Evolutionary conservation across 169 alveolate genomes (phyloP).

Genomic region (Eimeria maxima): DNA sequence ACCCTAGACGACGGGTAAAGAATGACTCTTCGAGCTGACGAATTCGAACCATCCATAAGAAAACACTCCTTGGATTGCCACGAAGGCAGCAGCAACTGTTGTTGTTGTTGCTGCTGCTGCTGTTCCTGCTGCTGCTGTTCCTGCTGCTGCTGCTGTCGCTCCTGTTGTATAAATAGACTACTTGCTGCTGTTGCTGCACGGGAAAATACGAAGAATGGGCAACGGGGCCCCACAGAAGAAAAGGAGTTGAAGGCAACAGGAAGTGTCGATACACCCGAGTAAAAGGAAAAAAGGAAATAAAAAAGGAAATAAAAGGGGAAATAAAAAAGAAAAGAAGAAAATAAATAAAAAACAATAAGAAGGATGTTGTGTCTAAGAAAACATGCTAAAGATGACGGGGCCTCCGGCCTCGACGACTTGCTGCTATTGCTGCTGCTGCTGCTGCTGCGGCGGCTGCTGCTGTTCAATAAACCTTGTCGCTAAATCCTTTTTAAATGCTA

Average conservation of each 20-base stretch:
- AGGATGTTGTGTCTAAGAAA: not conserved
- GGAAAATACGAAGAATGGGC: no score
- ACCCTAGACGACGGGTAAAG: not conserved
- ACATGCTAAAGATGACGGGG: not conserved
- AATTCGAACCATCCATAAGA: not conserved
- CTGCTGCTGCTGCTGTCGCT: conserved; percentile 7
- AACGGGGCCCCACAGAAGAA: not conserved
- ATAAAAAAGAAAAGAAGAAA: not conserved
- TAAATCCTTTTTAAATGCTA: no score
- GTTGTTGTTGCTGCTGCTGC: not conserved
- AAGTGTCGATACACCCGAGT: not conserved
- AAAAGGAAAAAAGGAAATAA: not conserved
- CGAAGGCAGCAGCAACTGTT: not conserved
- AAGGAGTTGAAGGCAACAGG: not conserved
- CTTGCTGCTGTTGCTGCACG: no score
- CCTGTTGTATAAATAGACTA: not conserved
- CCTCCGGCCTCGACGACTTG: not conserved
- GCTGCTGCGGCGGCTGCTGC: conserved; percentile 11
- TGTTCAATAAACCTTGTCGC: not conserved
- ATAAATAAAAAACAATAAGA: not conserved
- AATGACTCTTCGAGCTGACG: no score
- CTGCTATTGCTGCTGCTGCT: conserved; percentile 18
- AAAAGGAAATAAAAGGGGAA: not conserved
- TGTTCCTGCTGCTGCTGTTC: not conserved
- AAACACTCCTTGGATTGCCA: not conserved